Evolutionary conservation across 371 early-diverging fungal genomes (phyloP).

Genomic region (Mortierella sp.): DNA sequence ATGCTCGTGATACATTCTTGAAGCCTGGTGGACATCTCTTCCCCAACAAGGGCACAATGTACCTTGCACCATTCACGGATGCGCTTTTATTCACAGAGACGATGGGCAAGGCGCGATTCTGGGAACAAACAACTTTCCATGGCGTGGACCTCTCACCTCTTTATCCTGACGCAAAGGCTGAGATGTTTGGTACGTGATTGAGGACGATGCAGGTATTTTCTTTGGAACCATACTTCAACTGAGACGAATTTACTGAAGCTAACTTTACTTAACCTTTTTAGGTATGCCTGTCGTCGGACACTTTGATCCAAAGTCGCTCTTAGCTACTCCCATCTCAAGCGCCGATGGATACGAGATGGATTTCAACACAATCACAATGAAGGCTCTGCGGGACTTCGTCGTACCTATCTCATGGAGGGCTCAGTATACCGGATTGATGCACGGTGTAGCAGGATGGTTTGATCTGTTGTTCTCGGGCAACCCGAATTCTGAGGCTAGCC

Average conservation of each 20-base stretch:
- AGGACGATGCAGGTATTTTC: neutral
- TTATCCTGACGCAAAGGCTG: slow-evolving; percentile 83
- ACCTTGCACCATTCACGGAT: slow-evolving; percentile 90
- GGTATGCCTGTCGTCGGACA: slow-evolving; percentile 93
- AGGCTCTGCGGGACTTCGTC: slow-evolving; percentile 82
- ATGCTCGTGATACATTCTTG: slow-evolving; percentile 91
- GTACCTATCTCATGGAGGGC: slow-evolving; percentile 89
- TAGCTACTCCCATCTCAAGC: slow-evolving; percentile 71
- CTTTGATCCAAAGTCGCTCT: slow-evolving; percentile 88
- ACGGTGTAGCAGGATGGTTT: slow-evolving; percentile 98
- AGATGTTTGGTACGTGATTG: slow-evolving; percentile 78
- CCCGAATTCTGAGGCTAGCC: slow-evolving; percentile 30
- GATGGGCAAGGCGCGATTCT: slow-evolving; percentile 90
- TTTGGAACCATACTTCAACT: neutral
- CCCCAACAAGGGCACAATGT: slow-evolving; percentile 91
- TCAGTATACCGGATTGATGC: slow-evolving; percentile 91
- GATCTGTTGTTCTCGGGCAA: slow-evolving; percentile 82
- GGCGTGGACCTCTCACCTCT: slow-evolving; percentile 94
- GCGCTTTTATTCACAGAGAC: slow-evolving; percentile 91
- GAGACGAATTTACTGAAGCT: neutral
- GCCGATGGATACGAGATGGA: slow-evolving; percentile 79
- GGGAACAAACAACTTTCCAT: slow-evolving; percentile 91
- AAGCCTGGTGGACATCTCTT: slow-evolving; percentile 94
- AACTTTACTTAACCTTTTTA: slow-evolving; percentile 4
- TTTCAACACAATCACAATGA: slow-evolving; percentile 84